Conservation (phyloP, 176 grass and related monocot species). For the Avena eriantha region DNA sequence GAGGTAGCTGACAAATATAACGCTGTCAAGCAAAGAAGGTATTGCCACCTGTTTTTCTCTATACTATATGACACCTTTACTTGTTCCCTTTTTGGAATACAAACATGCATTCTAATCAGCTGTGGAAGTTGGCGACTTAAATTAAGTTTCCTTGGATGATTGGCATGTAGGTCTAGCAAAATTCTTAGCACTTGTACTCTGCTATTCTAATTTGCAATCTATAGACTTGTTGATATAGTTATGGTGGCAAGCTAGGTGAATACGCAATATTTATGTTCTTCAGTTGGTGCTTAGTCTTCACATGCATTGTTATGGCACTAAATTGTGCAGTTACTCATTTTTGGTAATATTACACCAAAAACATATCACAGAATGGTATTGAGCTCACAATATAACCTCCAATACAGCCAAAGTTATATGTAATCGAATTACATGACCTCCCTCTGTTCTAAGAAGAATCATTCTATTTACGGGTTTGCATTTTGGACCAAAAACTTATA, state of each 20-base stretch:
- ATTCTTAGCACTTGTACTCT: neutral
- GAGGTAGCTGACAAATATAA: conserved; percentile 91
- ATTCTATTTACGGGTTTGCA: neutral
- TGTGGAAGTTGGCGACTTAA: conserved; percentile 6
- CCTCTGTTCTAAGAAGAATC: neutral
- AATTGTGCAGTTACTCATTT: neutral
- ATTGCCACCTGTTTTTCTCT: conserved; percentile 33
- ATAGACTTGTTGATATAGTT: conserved; percentile 8
- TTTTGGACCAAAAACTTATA: conserved; percentile 19
- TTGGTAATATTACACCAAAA: neutral
- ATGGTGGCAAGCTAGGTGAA: conserved; percentile 18
- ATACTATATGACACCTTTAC: conserved; percentile 13
- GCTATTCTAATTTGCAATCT: conserved; percentile 3
- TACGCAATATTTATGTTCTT: neutral
- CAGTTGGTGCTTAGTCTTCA: conserved; percentile 1
- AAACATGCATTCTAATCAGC: conserved; percentile 7
- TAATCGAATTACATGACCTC: neutral
- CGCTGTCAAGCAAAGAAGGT: conserved; percentile 80
- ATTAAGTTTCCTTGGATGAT: conserved; percentile 36
- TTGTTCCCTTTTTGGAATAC: neutral
- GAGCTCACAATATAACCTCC: conserved; percentile 16
- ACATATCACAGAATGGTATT: neutral
- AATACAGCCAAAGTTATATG: neutral
- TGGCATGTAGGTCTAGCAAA: conserved; percentile 24
- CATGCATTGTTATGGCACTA: neutral